Evolutionary conservation across 2,329 filamentous ascomycete species (phyloP).

Genomic region (Ascocoryne sarcoides): DNA sequence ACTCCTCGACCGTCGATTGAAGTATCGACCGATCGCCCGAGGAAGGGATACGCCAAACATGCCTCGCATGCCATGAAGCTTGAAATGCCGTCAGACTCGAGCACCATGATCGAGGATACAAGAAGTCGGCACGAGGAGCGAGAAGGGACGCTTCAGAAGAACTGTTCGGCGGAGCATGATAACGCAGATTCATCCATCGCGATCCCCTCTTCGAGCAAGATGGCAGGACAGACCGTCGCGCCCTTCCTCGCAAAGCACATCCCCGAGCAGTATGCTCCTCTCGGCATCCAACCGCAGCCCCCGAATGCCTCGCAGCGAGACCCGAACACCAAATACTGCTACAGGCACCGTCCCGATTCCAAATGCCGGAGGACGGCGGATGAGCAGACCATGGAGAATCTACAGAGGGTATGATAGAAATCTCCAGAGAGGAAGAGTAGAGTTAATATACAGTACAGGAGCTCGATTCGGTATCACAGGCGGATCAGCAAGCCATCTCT

Average conservation of each 20-base stretch:
- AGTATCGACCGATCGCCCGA: conserved; percentile 13
- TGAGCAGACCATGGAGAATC: conserved; percentile 90
- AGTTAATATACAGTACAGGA: conserved; percentile 43
- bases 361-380: conserved; percentile 90
- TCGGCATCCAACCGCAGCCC: conserved; percentile 44
- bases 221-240: conserved; percentile 26
- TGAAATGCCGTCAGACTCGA: conserved; percentile 12
- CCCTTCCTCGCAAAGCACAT: conserved; percentile 90
- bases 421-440: background rate
- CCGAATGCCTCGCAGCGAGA: conserved; percentile 36
- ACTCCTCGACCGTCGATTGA: conserved; percentile 22
- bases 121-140: conserved; percentile 7
- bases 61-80: conserved; percentile 7
- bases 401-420: conserved; percentile 69
- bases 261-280: conserved; percentile 75
- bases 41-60: conserved; percentile 6
- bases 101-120: conserved; percentile 4
- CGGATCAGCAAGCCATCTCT: conserved; percentile 89
- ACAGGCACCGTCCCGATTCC: conserved; percentile 85
- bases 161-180: conserved; percentile 19
- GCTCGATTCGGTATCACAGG: conserved; percentile 69
- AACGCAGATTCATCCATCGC: conserved; percentile 17
- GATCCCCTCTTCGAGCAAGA: conserved; percentile 22
- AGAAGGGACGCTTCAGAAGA: conserved; percentile 20
- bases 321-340: conserved; percentile 86